phyloP scores from a whole-genome alignment of 2,329 filamentous ascomycete species.

The Madurella fahalii region DNA sequence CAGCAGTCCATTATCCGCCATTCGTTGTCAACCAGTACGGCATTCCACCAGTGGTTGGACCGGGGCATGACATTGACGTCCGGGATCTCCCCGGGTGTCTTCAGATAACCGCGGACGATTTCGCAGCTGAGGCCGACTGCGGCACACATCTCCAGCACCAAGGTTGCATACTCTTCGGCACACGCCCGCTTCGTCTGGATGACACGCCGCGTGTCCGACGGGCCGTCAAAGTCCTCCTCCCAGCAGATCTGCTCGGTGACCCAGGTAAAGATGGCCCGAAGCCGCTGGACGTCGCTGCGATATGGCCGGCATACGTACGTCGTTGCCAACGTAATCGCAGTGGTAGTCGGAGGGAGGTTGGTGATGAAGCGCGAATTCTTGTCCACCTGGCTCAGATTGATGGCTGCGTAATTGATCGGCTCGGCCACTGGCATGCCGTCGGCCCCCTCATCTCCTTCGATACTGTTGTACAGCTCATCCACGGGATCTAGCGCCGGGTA shows the following conservation, averaged over 20 bases:
- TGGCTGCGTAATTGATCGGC: slow-evolving; percentile 72
- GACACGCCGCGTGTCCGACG: slow-evolving; percentile 76
- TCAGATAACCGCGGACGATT: slow-evolving; percentile 84
- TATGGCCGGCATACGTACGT: slow-evolving; percentile 93
- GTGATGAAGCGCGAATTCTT: slow-evolving; percentile 92
- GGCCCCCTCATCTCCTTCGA: slow-evolving; percentile 84
- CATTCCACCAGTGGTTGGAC: slow-evolving; percentile 97
- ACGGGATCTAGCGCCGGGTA: slow-evolving; percentile 83
- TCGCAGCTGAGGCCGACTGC: slow-evolving; percentile 87
- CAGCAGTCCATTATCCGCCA: slow-evolving; percentile 97
- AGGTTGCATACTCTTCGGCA: slow-evolving; percentile 80
- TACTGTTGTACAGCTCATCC: slow-evolving; percentile 78
- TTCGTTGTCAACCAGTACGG: slow-evolving; percentile 85
- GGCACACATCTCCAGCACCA: slow-evolving; percentile 90
- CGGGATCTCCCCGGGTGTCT: slow-evolving; percentile 76
- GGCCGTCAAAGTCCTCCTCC: slow-evolving; percentile 92
- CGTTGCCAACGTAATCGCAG: slow-evolving; percentile 76
- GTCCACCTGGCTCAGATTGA: slow-evolving; percentile 84
- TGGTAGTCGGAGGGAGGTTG: slow-evolving; percentile 76
- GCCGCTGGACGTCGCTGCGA: slow-evolving; percentile 84
- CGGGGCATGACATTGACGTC: slow-evolving; percentile 80
- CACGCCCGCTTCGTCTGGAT: slow-evolving; percentile 81
- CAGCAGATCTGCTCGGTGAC: slow-evolving; percentile 90
- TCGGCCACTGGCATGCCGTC: slow-evolving; percentile 80
- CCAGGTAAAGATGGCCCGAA: slow-evolving; percentile 96